phyloP scores from a whole-genome alignment of 2,329 filamentous ascomycete genomes.

The Fusarium annulatum region DNA sequence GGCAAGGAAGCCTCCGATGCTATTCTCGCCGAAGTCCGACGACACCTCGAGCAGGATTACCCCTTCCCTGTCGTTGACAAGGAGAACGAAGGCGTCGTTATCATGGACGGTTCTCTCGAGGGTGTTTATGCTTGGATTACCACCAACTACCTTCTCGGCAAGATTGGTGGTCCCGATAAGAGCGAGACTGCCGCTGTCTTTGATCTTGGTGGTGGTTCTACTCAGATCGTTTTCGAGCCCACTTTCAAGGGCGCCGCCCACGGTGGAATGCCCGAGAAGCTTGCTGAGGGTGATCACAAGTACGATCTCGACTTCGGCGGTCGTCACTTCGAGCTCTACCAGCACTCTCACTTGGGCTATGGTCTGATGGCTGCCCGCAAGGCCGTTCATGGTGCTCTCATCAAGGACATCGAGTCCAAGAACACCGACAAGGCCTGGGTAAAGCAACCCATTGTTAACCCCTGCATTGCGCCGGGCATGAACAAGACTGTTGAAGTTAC shows the following conservation, averaged over 20 bases:
- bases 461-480: slow-evolving; percentile 87
- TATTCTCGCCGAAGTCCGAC: slow-evolving; percentile 87
- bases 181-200: slow-evolving; percentile 93
- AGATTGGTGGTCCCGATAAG: slow-evolving; percentile 93
- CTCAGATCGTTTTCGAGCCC: slow-evolving; percentile 98
- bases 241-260: slow-evolving; percentile 80
- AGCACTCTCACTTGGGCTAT: slow-evolving; percentile 97
- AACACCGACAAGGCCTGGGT: slow-evolving; percentile 74
- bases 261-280: slow-evolving; percentile 85
- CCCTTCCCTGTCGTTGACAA: slow-evolving; percentile 93
- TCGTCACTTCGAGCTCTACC: slow-evolving; percentile 91
- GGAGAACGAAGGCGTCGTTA: slow-evolving; percentile 87
- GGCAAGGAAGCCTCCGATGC: slow-evolving; percentile 82
- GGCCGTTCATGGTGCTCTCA: slow-evolving; percentile 79
- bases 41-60: slow-evolving; percentile 85
- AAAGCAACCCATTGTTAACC: slow-evolving; percentile 78
- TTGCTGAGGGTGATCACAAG: slow-evolving; percentile 94
- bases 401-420: slow-evolving; percentile 74
- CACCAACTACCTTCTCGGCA: slow-evolving; percentile 96
- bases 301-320: slow-evolving; percentile 92
- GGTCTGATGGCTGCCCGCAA: slow-evolving; percentile 95
- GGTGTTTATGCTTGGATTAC: slow-evolving; percentile 99
- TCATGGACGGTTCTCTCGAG: slow-evolving; percentile 98
- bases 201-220: slow-evolving; percentile 95
- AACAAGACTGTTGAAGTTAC: slow-evolving; percentile 77